Conservation (phyloP, 495 filamentous ascomycete species). For the Penicillium mononematosum region DNA sequence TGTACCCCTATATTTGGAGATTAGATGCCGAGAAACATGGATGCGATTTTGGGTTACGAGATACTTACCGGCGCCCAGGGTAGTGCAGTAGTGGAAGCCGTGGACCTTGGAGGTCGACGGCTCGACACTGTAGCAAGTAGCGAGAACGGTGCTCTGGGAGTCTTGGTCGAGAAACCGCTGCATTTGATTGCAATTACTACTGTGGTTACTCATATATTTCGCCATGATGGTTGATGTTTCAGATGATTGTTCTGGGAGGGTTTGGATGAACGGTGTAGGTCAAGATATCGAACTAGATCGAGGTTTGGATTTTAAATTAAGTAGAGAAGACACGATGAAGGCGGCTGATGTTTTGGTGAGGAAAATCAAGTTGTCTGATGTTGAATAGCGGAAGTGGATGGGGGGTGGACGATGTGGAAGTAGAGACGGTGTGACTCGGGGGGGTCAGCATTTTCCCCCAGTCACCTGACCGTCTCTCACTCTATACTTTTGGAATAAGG, state of each 20-base stretch:
- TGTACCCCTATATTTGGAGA: constrained; percentile 62
- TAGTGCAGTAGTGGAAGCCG: constrained; percentile 94
- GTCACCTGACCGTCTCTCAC: constrained; percentile 13
- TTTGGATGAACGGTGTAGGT: constrained; percentile 10
- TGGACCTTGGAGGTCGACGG: constrained; percentile 57
- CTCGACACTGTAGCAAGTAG: constrained; percentile 77
- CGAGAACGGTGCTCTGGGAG: constrained; percentile 66
- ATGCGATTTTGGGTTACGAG: background rate
- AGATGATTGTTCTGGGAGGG: constrained; percentile 12
- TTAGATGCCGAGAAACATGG: constrained; percentile 7
- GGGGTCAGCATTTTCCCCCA: constrained; percentile 1
- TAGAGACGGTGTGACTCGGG: constrained; percentile 8
- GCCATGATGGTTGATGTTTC: constrained; percentile 34
- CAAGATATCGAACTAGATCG: constrained; percentile 3
- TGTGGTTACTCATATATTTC: constrained; percentile 64
- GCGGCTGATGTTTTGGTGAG: background rate
- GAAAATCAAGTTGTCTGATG: constrained; percentile 2
- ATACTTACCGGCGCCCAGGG: constrained; percentile 66
- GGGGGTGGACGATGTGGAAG: background rate
- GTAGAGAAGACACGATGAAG: constrained; percentile 13
- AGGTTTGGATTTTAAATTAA: background rate
- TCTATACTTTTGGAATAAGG: background rate
- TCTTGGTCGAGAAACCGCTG: constrained; percentile 48
- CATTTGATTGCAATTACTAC: constrained; percentile 70
- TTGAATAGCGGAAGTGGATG: background rate